These are phyloP conservation scores for Tolypocladium tundrense DNA, from an alignment of 2,329 filamentous ascomycete genomes.

Conservation along the genomic window DNA sequence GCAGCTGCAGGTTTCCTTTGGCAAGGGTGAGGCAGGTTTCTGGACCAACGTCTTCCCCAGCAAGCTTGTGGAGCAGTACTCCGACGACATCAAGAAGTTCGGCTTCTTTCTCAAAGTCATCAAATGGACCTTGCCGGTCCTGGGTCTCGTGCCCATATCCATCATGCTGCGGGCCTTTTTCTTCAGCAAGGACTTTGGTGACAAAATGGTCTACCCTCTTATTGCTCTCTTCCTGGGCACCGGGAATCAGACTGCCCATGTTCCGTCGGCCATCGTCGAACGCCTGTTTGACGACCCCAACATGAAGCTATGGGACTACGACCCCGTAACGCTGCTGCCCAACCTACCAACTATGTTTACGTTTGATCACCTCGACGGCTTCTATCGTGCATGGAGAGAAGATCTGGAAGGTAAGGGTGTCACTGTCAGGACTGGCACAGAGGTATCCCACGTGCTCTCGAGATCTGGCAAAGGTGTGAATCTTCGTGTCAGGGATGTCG, in stretches of 20 bases:
- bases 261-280: slow-evolving; percentile 58
- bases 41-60: slow-evolving; percentile 59
- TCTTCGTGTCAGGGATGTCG: slow-evolving; percentile 39
- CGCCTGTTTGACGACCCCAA: slow-evolving; percentile 47
- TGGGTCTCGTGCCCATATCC: slow-evolving; percentile 53
- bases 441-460: slow-evolving; percentile 41
- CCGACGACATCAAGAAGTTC: slow-evolving; percentile 46
- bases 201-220: slow-evolving; percentile 61
- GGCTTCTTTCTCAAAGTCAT: slow-evolving; percentile 45
- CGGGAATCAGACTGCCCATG: slow-evolving; percentile 63
- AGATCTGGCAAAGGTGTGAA: slow-evolving; percentile 40
- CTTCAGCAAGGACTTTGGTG: slow-evolving; percentile 60
- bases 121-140: slow-evolving; percentile 48
- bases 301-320: slow-evolving; percentile 51
- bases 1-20: slow-evolving; percentile 52
- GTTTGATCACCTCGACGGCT: slow-evolving; percentile 51
- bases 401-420: slow-evolving; percentile 45
- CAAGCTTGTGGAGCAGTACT: slow-evolving; percentile 42
- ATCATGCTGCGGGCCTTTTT: slow-evolving; percentile 56
- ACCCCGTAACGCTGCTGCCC: slow-evolving; percentile 40
- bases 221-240: slow-evolving; percentile 66
- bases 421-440: slow-evolving; percentile 42
- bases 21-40: slow-evolving; percentile 47
- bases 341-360: slow-evolving; percentile 58
- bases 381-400: slow-evolving; percentile 50